Evolutionary conservation across 2,329 filamentous ascomycete genomes (phyloP).

Genomic region (Fusarium sp.): DNA sequence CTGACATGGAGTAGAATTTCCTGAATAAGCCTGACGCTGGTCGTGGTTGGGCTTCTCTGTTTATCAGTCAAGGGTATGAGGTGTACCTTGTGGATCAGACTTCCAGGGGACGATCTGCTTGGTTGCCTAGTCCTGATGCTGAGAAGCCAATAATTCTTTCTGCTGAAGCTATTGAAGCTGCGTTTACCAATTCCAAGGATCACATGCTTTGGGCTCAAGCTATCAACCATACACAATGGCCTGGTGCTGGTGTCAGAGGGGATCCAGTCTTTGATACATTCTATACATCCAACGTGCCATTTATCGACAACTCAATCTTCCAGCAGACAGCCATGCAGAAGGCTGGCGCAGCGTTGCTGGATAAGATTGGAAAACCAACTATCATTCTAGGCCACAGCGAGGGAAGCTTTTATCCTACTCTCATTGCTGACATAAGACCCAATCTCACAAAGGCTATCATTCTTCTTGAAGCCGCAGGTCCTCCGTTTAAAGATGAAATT

Average conservation of each 20-base stretch:
- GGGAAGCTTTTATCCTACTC: conserved; percentile 55
- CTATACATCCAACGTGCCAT: conserved; percentile 43
- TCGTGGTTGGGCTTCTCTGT: conserved; percentile 40
- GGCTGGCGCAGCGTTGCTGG: conserved; percentile 55
- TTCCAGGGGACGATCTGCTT: conserved; percentile 38
- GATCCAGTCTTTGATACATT: conserved; percentile 40
- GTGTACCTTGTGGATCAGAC: conserved; percentile 43
- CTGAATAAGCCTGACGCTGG: conserved; percentile 43
- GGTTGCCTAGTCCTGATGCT: conserved; percentile 19
- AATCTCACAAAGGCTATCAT: conserved; percentile 56
- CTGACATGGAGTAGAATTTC: conserved; percentile 31
- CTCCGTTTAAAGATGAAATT: conserved; percentile 59
- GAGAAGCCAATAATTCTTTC: conserved; percentile 31
- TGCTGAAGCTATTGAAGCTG: conserved; percentile 34
- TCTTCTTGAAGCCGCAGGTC: conserved; percentile 59
- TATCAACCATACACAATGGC: conserved; percentile 42
- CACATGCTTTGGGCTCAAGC: conserved; percentile 42
- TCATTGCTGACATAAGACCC: conserved; percentile 50
- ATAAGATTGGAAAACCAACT: conserved; percentile 56
- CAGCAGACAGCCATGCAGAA: conserved; percentile 35
- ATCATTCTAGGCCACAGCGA: conserved; percentile 60
- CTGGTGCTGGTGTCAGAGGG: conserved; percentile 28
- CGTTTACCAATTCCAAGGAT: conserved; percentile 31
- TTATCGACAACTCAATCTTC: conserved; percentile 36
- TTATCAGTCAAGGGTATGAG: conserved; percentile 41